A percentile compares a stretch with the other conserved stretches of the same genome.
These are phyloP conservation scores for Endoconidiophora laricicola DNA, from an alignment of 2,329 filamentous ascomycete species.

Conservation along the genomic window DNA sequence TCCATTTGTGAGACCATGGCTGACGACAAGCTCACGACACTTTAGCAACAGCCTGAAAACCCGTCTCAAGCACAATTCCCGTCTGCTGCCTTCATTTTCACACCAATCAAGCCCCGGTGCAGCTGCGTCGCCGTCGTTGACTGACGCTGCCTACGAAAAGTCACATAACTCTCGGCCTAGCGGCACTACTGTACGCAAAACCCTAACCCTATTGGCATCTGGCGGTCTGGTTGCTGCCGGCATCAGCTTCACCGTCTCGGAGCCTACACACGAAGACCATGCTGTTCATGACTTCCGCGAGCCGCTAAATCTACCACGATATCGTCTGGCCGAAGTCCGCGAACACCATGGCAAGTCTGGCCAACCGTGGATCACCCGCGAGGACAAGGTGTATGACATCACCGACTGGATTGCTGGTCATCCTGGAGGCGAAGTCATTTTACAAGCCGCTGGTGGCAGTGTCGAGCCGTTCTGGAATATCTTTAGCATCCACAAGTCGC, in stretches of 20 bases:
- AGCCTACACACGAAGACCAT: background rate
- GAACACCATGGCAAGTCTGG: conserved; percentile 35
- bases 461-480: conserved; percentile 56
- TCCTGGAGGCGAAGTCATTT: conserved; percentile 51
- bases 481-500: conserved; percentile 50
- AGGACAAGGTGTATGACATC: conserved; percentile 51
- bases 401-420: conserved; percentile 51
- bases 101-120: background rate
- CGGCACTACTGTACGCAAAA: background rate
- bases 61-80: background rate
- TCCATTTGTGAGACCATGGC: conserved; percentile 9
- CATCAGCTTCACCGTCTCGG: conserved; percentile 6
- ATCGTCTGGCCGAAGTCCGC: conserved; percentile 33
- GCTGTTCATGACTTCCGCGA: conserved; percentile 18
- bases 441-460: conserved; percentile 45
- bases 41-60: background rate
- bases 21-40: conserved; percentile 4
- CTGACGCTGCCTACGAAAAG: background rate
- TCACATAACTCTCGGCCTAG: background rate
- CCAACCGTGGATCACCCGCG: conserved; percentile 46
- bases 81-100: conserved; percentile 1
- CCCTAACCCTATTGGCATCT: conserved; percentile 13
- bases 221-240: conserved; percentile 6
- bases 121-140: background rate
- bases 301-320: conserved; percentile 28